Base-by-base conservation (phyloP, 2,329 filamentous ascomycete genomes). In the Colletotrichum caudatum region DNA sequence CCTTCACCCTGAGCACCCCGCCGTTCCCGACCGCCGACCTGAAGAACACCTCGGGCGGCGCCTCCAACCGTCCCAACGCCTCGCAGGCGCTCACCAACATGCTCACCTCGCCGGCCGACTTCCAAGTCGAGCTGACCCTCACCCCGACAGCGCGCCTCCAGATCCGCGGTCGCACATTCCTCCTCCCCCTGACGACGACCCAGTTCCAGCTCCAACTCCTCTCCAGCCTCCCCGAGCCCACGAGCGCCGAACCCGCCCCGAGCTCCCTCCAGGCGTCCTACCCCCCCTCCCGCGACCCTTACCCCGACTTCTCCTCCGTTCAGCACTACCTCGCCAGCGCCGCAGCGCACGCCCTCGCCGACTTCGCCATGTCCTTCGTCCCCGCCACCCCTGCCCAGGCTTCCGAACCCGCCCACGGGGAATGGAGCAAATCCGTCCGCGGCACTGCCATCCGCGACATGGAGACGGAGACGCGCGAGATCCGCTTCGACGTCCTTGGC, bases 261-360 rank as follows among this genome's bases (percentile, higher is more conserved):
- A 81, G 80, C 69, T 75, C 78, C 3, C 77, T 88, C 1, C 78
- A 81, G 3, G 64, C 73, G 5, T 72, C 79, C 20, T 87, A 84
- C 72, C 81, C 84, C 0, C 86, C 86, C 0, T 82, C 82, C 62
- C 76, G 78, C 14, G 82, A 85, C 33, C 79, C 80, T 7, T 89
- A 87, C 73, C 81, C 84, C 0, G 81, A 82, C 72, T 77, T 85
- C 20, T 72, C 75, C 12, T 84, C 85, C 44, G 80, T 87, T 7
- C 78, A 81, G 16, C 82, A 83, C 73, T 88, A 88, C 76, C 74
- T 89, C 11, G 78, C 81, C 66, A 82, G 81, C 23, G 83, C 84
- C 16, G 79, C 83, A 9, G 75, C 81, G 33, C 84, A 82, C 56
- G 79, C 80, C 53, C 78, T 87, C 3, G 78, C 82, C 0, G 76